These are phyloP conservation scores for Aulographum hederae DNA, from an alignment of 2,329 filamentous ascomycete species.

Conservation along the genomic window DNA sequence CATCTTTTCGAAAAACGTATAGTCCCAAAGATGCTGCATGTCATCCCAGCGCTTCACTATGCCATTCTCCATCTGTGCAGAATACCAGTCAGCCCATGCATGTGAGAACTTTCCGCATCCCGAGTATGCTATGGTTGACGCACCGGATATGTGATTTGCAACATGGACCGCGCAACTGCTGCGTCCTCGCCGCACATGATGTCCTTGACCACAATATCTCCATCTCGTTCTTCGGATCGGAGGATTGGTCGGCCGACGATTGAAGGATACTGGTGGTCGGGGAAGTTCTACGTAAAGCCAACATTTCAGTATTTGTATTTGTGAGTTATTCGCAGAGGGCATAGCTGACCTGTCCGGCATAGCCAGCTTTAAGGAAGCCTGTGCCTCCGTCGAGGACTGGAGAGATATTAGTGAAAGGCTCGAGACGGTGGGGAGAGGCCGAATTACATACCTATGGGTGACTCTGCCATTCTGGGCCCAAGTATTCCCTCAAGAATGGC, in stretches of 20 bases:
- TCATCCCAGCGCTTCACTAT: slow-evolving; percentile 99
- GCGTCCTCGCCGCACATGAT: slow-evolving; percentile 99
- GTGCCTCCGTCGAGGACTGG: slow-evolving; percentile 98
- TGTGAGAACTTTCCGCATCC: neutral
- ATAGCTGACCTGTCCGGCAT: slow-evolving; percentile 60
- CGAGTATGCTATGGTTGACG: slow-evolving; percentile 11
- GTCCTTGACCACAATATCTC: slow-evolving; percentile 68
- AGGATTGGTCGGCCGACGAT: slow-evolving; percentile 97
- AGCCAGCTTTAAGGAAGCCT: slow-evolving; percentile 98
- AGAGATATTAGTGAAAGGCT: slow-evolving; percentile 3
- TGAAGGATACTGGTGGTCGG: slow-evolving; percentile 94
- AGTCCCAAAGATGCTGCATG: slow-evolving; percentile 99
- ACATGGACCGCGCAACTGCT: slow-evolving; percentile 84
- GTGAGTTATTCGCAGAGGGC: slow-evolving; percentile 2
- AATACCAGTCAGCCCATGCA: slow-evolving; percentile 6
- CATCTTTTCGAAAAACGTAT: slow-evolving; percentile 96
- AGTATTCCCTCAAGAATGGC: too few relatives aligned
- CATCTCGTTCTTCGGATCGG: slow-evolving; percentile 78
- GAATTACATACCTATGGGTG: slow-evolving; percentile 25
- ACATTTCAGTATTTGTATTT: slow-evolving; percentile 1
- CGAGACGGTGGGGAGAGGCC: neutral
- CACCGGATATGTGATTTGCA: slow-evolving; percentile 93
- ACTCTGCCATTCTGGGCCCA: slow-evolving; percentile 33
- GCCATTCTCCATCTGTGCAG: slow-evolving; percentile 79
- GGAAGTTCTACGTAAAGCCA: slow-evolving; percentile 57